These are phyloP conservation scores for Daldinia sp. DNA, from an alignment of 2,329 filamentous ascomycete genomes.

Conservation along the genomic window DNA sequence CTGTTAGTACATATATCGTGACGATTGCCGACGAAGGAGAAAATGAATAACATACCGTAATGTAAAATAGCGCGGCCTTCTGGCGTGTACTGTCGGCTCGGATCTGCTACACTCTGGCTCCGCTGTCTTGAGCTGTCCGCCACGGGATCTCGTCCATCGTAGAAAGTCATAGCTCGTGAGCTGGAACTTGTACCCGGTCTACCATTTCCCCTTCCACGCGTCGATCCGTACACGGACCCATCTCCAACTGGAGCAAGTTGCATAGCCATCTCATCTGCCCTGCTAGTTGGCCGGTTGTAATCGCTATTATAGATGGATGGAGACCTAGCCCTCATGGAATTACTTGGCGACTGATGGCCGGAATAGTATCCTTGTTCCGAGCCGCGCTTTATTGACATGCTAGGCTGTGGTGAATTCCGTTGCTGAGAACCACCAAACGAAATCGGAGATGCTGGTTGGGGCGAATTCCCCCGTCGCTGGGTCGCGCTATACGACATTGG, in stretches of 20 bases:
- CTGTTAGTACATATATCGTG: slow-evolving; percentile 8
- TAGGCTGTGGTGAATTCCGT: slow-evolving; percentile 51
- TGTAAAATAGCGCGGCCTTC: slow-evolving; percentile 90
- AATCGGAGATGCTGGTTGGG: slow-evolving; percentile 18
- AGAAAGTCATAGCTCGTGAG: slow-evolving; percentile 61
- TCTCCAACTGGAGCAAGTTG: slow-evolving; percentile 71
- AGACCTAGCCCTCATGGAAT: slow-evolving; percentile 54
- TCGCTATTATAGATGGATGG: slow-evolving; percentile 57
- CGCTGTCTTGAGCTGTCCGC: slow-evolving; percentile 59
- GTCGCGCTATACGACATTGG: slow-evolving; percentile 31
- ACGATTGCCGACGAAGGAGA: background rate
- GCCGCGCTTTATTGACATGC: slow-evolving; percentile 53
- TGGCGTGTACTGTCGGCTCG: slow-evolving; percentile 80
- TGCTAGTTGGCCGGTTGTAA: slow-evolving; percentile 58
- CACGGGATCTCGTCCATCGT: slow-evolving; percentile 58
- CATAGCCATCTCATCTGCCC: slow-evolving; percentile 68
- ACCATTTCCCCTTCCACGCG: slow-evolving; percentile 56
- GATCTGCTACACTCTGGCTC: slow-evolving; percentile 88
- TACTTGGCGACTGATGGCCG: slow-evolving; percentile 60
- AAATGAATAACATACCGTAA: slow-evolving; percentile 77
- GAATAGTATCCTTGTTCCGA: slow-evolving; percentile 62
- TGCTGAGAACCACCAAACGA: slow-evolving; percentile 38
- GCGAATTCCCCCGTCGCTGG: slow-evolving; percentile 11
- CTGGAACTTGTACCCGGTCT: slow-evolving; percentile 56
- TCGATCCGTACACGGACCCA: slow-evolving; percentile 55